Evolutionary conservation across 306 rosid species (phyloP).

Genomic region (Castanospermum australe): DNA sequence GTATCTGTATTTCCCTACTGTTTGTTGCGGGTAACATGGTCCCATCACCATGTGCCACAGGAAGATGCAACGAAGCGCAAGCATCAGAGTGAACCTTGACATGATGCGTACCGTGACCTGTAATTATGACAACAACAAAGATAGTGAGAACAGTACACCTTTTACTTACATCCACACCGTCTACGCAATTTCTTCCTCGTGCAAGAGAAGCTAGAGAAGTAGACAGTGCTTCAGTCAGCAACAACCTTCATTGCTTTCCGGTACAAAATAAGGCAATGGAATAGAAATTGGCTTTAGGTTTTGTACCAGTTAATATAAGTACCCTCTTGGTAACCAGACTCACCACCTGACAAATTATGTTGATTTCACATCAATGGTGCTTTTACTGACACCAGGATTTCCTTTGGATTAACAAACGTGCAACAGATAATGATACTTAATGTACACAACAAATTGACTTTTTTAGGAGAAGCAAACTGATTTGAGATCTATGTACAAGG

Average conservation of each 20-base stretch:
- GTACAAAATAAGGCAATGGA: constrained; percentile 6
- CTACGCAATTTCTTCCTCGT: too few species aligned
- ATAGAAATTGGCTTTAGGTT: too few species aligned
- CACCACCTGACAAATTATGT: too few species aligned
- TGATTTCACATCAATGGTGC: constrained; percentile 15
- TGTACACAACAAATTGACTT: too few species aligned
- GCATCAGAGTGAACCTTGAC: neutral
- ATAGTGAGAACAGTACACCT: too few species aligned
- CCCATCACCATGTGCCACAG: neutral
- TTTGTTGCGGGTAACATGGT: neutral
- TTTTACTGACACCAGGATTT: constrained; percentile 32
- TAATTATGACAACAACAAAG: too few species aligned
- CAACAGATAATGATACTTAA: neutral
- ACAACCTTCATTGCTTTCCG: neutral
- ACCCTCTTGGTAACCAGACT: too few species aligned
- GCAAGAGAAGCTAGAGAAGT: too few species aligned
- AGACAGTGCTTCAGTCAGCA: too few species aligned
- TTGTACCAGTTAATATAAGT: too few species aligned
- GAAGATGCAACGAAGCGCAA: neutral
- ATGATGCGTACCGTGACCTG: too few species aligned
- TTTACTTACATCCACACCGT: neutral
- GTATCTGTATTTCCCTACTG: neutral
- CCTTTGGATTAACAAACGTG: constrained; percentile 31
- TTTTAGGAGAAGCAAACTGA: too few species aligned
- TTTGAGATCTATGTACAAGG: constrained; percentile 27